Percentiles rank a stretch among this genome's conserved stretches.
phyloP scores from a whole-genome alignment of 768 basidiomycete genomes.

The Hortiboletus flavorubellus region DNA sequence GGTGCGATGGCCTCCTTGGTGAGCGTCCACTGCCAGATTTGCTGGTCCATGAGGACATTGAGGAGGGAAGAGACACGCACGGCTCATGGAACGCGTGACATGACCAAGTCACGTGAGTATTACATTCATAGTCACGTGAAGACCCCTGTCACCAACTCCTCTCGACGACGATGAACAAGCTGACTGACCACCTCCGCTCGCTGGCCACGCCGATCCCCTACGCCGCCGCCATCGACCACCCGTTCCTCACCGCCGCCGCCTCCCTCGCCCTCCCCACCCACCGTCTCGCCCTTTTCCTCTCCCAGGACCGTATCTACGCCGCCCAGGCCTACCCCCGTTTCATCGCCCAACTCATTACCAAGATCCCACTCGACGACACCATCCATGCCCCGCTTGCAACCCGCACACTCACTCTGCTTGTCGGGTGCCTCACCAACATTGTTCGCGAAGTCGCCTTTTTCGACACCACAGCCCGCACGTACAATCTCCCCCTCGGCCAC shows the following conservation, averaged over 20 bases:
- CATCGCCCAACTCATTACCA: conserved; percentile 60
- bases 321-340: conserved; percentile 72
- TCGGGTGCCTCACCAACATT: conserved; percentile 54
- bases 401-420: conserved; percentile 45
- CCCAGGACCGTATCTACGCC: conserved; percentile 74
- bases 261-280: conserved; percentile 44
- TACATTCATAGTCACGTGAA: not conserved
- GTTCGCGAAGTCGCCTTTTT: conserved; percentile 61
- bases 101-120: conserved; percentile 1
- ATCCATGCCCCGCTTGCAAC: conserved; percentile 17
- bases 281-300: conserved; percentile 59
- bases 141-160: not conserved
- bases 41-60: conserved; percentile 7
- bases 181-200: conserved; percentile 36
- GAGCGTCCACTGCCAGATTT: conserved; percentile 51
- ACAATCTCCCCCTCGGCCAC: conserved; percentile 41
- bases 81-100: conserved; percentile 9
- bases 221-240: conserved; percentile 47
- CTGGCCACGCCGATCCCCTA: conserved; percentile 39
- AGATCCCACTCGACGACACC: conserved; percentile 43
- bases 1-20: conserved; percentile 51
- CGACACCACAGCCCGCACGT: conserved; percentile 43
- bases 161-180: not conserved
- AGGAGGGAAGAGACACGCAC: not conserved
- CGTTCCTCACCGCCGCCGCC: conserved; percentile 60